Evolutionary conservation across 345 rosid genomes (phyloP).

Genomic region (Corchorus olitorius): DNA sequence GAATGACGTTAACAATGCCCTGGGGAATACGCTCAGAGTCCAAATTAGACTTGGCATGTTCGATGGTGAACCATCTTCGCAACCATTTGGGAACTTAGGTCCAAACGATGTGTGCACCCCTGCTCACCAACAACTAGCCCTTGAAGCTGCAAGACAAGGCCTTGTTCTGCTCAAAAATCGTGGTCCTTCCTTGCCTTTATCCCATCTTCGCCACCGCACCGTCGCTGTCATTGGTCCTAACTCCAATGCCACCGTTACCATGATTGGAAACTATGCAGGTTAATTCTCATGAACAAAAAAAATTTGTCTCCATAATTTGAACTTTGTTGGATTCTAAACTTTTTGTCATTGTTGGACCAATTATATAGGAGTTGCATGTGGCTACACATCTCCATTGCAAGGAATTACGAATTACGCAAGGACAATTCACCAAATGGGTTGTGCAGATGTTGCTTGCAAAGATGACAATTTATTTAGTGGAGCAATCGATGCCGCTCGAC

Average conservation of each 20-base stretch:
- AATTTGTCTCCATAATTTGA: too few species aligned
- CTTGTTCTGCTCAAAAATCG: conserved; percentile 81
- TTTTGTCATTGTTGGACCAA: background rate
- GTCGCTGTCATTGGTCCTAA: conserved; percentile 88
- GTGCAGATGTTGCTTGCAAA: conserved; percentile 62
- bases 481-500: conserved; percentile 55
- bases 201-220: conserved; percentile 46
- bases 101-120: conserved; percentile 73
- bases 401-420: conserved; percentile 57
- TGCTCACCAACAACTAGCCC: conserved; percentile 76
- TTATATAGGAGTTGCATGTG: conserved; percentile 63
- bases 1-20: conserved; percentile 60
- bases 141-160: conserved; percentile 91
- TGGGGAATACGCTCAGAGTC: conserved; percentile 64
- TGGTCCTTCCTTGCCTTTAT: conserved; percentile 63
- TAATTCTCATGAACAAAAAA: background rate
- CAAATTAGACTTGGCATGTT: conserved; percentile 95
- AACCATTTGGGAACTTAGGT: conserved; percentile 64
- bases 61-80: conserved; percentile 65
- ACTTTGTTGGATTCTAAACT: background rate
- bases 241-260: conserved; percentile 67
- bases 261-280: conserved; percentile 98
- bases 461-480: conserved; percentile 47
- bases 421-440: conserved; percentile 59
- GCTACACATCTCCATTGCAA: conserved; percentile 67